These are phyloP conservation scores for Kwoniella mangroviensis DNA, from an alignment of 768 basidiomycete genomes.

Conservation along the genomic window DNA sequence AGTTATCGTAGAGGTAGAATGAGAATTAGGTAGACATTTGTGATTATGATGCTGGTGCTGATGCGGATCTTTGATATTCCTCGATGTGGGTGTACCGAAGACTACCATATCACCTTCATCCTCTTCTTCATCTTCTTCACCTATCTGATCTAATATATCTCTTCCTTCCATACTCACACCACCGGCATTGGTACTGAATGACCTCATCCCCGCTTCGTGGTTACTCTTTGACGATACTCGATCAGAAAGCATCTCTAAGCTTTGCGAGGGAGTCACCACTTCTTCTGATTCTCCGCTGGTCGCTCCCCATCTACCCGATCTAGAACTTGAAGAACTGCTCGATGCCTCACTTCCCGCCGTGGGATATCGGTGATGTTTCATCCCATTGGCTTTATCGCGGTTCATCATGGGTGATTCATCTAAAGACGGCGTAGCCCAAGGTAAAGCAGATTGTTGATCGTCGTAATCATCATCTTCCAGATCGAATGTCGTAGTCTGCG, in stretches of 20 bases:
- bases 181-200: constrained; percentile 3
- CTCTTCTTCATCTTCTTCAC: constrained; percentile 52
- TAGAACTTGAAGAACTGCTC: constrained; percentile 25
- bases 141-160: constrained; percentile 42
- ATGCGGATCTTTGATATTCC: constrained; percentile 7
- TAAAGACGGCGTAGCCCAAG: constrained; percentile 45
- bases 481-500: constrained; percentile 28
- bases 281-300: constrained; percentile 43
- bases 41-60: not conserved
- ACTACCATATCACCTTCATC: constrained; percentile 41
- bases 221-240: constrained; percentile 16
- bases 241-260: constrained; percentile 47
- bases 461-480: constrained; percentile 39
- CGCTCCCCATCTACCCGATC: constrained; percentile 34
- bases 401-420: constrained; percentile 34
- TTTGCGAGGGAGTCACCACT: constrained; percentile 49
- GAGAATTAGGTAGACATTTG: constrained; percentile 15
- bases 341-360: constrained; percentile 37
- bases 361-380: constrained; percentile 27
- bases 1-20: constrained; percentile 25
- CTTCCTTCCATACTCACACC: constrained; percentile 13
- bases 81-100: constrained; percentile 29
- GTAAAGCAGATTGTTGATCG: constrained; percentile 43
- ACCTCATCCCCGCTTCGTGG: constrained; percentile 8
- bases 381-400: not conserved